Evolutionary conservation across 2,329 filamentous ascomycete species (phyloP).

Genomic region (Akanthomyces lecanii): DNA sequence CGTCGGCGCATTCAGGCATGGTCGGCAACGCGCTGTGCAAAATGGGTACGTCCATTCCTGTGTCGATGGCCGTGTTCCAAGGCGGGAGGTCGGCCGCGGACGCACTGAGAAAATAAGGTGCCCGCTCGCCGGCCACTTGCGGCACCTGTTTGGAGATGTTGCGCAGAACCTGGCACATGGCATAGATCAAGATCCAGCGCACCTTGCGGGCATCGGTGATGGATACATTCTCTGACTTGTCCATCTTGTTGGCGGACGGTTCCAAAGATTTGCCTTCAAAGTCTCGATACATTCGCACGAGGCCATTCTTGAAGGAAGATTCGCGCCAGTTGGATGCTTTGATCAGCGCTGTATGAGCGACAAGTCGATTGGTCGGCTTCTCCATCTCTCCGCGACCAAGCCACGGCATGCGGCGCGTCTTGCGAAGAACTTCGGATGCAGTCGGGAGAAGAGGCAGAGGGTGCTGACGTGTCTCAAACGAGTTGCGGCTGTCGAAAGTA

Average conservation of each 20-base stretch:
- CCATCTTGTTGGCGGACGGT: slow-evolving; percentile 43
- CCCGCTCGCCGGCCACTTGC: slow-evolving; percentile 55
- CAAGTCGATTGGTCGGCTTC: slow-evolving; percentile 44
- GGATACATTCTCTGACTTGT: slow-evolving; percentile 50
- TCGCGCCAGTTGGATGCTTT: slow-evolving; percentile 46
- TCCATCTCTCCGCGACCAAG: slow-evolving; percentile 37
- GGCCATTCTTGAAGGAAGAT: slow-evolving; percentile 41
- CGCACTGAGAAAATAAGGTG: slow-evolving; percentile 54
- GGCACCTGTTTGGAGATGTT: slow-evolving; percentile 57
- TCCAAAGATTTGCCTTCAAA: slow-evolving; percentile 62
- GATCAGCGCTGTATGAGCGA: slow-evolving; percentile 49
- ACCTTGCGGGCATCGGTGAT: slow-evolving; percentile 69
- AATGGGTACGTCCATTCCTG: slow-evolving; percentile 7
- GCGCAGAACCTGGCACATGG: slow-evolving; percentile 66
- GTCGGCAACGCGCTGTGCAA: neutral
- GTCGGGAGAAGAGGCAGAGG: slow-evolving; percentile 63
- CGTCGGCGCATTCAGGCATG: slow-evolving; percentile 2
- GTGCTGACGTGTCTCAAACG: slow-evolving; percentile 56
- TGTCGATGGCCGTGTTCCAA: slow-evolving; percentile 37
- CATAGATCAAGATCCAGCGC: slow-evolving; percentile 73
- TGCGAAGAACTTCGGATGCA: neutral
- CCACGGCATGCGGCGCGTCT: slow-evolving; percentile 37
- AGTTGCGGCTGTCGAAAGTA: slow-evolving; percentile 60
- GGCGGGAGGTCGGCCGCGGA: slow-evolving; percentile 41
- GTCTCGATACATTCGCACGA: slow-evolving; percentile 64